Conservation (phyloP, 176 grass and related monocot genomes). For the Oryza brachyantha region DNA sequence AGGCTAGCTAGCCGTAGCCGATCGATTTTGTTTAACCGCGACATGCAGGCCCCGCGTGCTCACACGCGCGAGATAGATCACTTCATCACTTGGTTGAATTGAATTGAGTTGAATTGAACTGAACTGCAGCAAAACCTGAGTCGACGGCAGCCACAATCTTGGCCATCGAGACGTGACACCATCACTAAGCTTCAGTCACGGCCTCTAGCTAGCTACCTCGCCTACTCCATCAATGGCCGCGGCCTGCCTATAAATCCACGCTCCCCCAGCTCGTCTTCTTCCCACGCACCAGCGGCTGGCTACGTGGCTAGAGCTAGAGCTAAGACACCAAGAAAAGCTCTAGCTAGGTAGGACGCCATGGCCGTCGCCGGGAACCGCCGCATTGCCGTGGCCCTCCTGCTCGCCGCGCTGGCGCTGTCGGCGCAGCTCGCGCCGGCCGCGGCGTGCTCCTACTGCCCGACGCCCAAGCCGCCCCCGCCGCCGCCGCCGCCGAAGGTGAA, state of each 20-base stretch:
- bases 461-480: slow-evolving; percentile 23
- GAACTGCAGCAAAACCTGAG: background rate
- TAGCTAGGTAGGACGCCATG: slow-evolving; percentile 23
- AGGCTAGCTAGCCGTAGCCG: no score
- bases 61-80: no score
- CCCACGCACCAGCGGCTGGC: background rate
- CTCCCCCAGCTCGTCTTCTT: background rate
- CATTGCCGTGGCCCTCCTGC: slow-evolving; percentile 15
- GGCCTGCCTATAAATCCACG: slow-evolving; percentile 41
- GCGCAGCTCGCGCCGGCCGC: slow-evolving; percentile 36
- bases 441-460: slow-evolving; percentile 54
- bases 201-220: no score
- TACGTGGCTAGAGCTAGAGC: no score
- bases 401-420: slow-evolving; percentile 1
- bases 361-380: slow-evolving; percentile 10
- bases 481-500: slow-evolving; percentile 1
- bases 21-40: slow-evolving; percentile 10
- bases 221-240: background rate
- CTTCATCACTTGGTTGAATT: background rate
- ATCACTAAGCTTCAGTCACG: no score
- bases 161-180: background rate
- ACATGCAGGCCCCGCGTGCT: slow-evolving; percentile 5
- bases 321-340: background rate
- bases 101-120: background rate
- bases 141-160: slow-evolving; percentile 39